Base-by-base conservation (phyloP, 2,329 filamentous ascomycete genomes). In the Zasmidium citrigriseum region DNA sequence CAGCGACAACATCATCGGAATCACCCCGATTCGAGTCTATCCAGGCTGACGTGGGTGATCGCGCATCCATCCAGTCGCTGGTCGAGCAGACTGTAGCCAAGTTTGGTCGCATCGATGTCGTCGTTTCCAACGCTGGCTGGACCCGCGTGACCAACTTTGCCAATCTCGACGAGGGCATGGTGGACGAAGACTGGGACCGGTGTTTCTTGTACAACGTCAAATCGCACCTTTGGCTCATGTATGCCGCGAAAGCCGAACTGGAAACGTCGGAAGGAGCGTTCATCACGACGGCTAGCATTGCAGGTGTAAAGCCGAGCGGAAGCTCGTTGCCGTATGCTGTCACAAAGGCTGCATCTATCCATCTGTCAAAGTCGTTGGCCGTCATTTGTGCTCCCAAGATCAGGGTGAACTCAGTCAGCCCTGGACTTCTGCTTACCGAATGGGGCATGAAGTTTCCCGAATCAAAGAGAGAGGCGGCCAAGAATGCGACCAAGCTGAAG, bases 281-380 rank as follows among this genome's bases (percentile, higher is more conserved):
- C 63, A 81, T 89, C 62, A 85, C 82, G 1, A 88, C 86, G 0
- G 85, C 87, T 0, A 86, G 82, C 46, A 67, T 89, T 22, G 87
- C 87, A 0, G 87, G 86, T 0, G 82, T 89, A 1, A 85, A 81
- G 66, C 81, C 84, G 0, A 84, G 80, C 59, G 87, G 87, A 1
- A 88, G 85, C 61, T 82, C 82, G 2, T 69, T 88, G 55, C 67
- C 73, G 1, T 75, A 75, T 55, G 60, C 73, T 2, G 73, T 75
- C 16, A 74, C 72, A 5, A 75, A 75, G 51, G 70, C 72, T 24
- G 73, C 73, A 16, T 66, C 69, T 5, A 73, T 86, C 38, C 84
- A 87, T 67, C 76, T 87, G 2, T 76, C 79, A 16, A 85, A 83
- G 64, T 77, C 76, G 9, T 73, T 86, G 27, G 84, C 84, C 0